These are phyloP conservation scores for Clavariopsis aquatica DNA, from an alignment of 495 filamentous ascomycete genomes.

Conservation along the genomic window DNA sequence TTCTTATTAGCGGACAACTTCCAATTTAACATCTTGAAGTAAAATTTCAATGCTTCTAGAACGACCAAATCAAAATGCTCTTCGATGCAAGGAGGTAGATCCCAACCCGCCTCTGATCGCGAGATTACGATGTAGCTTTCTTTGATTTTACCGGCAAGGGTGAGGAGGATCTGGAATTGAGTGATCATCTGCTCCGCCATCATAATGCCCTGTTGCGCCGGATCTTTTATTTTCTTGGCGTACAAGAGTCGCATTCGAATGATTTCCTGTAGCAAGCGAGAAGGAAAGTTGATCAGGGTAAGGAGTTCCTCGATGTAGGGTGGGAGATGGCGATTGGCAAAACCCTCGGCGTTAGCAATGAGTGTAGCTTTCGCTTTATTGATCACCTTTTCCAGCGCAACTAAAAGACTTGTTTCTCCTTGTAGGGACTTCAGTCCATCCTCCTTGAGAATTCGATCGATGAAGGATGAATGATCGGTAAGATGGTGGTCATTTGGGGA, in stretches of 20 bases:
- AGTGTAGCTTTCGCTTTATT: conserved; percentile 89
- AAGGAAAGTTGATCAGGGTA: conserved; percentile 94
- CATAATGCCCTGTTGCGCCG: conserved; percentile 78
- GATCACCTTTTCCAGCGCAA: conserved; percentile 78
- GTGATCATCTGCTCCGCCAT: conserved; percentile 96
- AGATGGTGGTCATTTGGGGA: conserved; percentile 57
- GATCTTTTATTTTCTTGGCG: conserved; percentile 90
- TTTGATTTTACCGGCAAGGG: conserved; percentile 88
- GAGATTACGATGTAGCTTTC: conserved; percentile 81
- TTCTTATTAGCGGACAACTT: conserved; percentile 97
- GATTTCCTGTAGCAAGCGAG: conserved; percentile 92
- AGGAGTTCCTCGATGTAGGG: conserved; percentile 97
- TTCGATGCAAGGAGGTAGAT: conserved; percentile 92
- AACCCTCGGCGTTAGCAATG: conserved; percentile 81
- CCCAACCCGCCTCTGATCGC: conserved; percentile 88
- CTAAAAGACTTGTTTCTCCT: conserved; percentile 81
- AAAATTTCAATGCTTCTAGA: conserved; percentile 91
- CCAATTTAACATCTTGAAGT: conserved; percentile 96
- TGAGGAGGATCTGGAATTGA: conserved; percentile 91
- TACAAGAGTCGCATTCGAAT: conserved; percentile 91
- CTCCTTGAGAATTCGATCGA: conserved; percentile 97
- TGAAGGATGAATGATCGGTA: conserved; percentile 83
- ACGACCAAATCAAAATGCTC: conserved; percentile 97
- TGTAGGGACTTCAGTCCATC: conserved; percentile 91
- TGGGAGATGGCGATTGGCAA: conserved; percentile 87